phyloP scores from a whole-genome alignment of 208 protist genomes.

The Trypanosoma caninum region DNA sequence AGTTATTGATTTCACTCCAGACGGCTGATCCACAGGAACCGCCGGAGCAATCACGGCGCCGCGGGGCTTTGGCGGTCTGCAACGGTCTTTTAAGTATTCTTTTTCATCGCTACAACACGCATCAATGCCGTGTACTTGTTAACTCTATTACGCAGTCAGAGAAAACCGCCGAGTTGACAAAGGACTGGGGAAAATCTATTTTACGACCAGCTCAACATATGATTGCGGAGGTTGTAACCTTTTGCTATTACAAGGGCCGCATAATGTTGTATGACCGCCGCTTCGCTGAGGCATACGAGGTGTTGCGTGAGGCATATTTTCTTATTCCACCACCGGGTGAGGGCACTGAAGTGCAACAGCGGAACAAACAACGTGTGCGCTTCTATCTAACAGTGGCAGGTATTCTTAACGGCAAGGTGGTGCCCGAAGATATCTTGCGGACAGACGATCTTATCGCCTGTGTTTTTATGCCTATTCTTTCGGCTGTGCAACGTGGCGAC shows the following conservation, averaged over 20 bases:
- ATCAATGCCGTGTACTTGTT: conserved; percentile 71
- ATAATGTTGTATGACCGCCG: conserved; percentile 68
- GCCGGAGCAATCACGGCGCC: conserved; percentile 74
- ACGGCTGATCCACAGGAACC: conserved; percentile 47
- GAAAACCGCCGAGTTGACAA: conserved; percentile 26
- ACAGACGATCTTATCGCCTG: conserved; percentile 37
- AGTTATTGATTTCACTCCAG: conserved; percentile 72
- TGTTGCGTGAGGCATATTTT: conserved; percentile 54
- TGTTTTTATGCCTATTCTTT: conserved; percentile 48
- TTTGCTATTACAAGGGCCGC: conserved; percentile 75
- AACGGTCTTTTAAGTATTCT: conserved; percentile 80
- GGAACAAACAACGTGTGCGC: conserved; percentile 77
- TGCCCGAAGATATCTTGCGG: conserved; percentile 39
- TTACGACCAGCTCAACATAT: conserved; percentile 75
- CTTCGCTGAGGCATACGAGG: conserved; percentile 42
- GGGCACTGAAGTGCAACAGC: conserved; percentile 50
- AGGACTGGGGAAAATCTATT: conserved; percentile 52
- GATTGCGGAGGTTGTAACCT: conserved; percentile 75
- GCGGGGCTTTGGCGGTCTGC: conserved; percentile 69
- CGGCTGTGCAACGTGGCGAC: conserved; percentile 52
- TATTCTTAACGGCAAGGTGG: conserved; percentile 38
- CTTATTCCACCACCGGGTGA: conserved; percentile 57
- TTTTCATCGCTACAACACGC: conserved; percentile 77
- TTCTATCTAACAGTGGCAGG: conserved; percentile 76
- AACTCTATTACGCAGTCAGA: conserved; percentile 63